Conservation (phyloP, 2,329 filamentous ascomycete genomes). For the Falciphora oryzae region DNA sequence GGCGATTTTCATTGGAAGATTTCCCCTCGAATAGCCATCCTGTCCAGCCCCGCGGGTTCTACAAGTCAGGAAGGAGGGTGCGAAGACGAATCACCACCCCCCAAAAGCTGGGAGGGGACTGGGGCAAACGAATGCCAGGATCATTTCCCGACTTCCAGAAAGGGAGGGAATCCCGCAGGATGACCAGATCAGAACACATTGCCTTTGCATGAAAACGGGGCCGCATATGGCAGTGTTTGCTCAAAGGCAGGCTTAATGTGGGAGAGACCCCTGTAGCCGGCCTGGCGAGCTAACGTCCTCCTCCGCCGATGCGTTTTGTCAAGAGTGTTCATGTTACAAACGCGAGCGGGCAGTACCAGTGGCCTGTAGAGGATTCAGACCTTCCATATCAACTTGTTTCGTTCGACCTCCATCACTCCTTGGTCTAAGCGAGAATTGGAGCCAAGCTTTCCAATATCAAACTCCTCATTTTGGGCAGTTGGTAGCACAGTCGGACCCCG, state of each 20-base stretch:
- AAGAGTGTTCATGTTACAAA: too few relatives aligned
- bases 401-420: background rate
- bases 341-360: too few relatives aligned
- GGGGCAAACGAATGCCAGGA: background rate
- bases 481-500: background rate
- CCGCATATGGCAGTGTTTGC: background rate
- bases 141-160: background rate
- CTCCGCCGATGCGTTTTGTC: too few relatives aligned
- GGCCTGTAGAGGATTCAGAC: too few relatives aligned
- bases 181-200: background rate
- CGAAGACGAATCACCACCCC: background rate
- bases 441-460: background rate
- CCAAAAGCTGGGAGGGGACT: background rate
- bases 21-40: background rate
- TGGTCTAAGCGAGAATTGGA: background rate
- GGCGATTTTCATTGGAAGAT: background rate
- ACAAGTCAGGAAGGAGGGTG: background rate
- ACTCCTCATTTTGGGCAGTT: background rate
- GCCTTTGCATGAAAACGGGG: constrained; percentile 7
- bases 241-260: background rate
- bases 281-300: background rate
- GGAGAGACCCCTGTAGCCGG: background rate
- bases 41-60: background rate
- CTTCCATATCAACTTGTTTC: background rate
- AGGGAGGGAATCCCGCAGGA: background rate